Base-by-base conservation (phyloP, 2,329 filamentous ascomycete species). In the Microcyclosporella mali region DNA sequence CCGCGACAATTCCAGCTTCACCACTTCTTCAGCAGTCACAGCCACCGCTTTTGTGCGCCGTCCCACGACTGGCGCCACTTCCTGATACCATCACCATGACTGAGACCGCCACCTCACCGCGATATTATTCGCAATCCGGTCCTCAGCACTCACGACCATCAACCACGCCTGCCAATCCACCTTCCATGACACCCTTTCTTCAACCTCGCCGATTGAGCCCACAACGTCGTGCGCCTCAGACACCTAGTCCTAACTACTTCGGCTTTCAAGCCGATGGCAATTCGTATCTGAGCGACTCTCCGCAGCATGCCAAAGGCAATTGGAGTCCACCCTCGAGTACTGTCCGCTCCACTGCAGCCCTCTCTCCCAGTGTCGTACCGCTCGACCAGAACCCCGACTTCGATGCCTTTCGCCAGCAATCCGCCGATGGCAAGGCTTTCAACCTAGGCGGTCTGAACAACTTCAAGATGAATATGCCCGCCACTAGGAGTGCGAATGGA, bases 171-270 rank as follows among this genome's bases (percentile, higher is more conserved):
- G 53, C 51, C 21, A 38, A 47, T 8, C 52, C 49, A 9, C 53
- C 55, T 38, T 45, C 46, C 42, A 58, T 59, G 55, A 52, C 56
- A 32, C 60, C 61, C 14, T 53, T 60, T 33, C 50, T 62, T 31
- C 53, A 55, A 11, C 55, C 53, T 11, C 55, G 49, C 25, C 43
- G 54, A 18, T 16, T 50, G 33, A 51, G 46, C 40, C 46, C 56
- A 31, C 50, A 47, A 33, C 48, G 44, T 42, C 34, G 46, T 10
- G 37, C 41, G n/a, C 50, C 50, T 18, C 41, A 47, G 15, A 50
- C 49, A 14, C 63, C 74, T 17, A 90, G 86, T 61, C 86, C 88
- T 10, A 94, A 89, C 62, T 95, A 95, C 66, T 95, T 95, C 62
- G 85, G 85, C 43, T 78, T 94, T 46, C 71, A 81, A 21, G 81